Percentiles rank a stretch among this genome's conserved stretches.
phyloP scores from a whole-genome alignment of 306 rosid species.

The Acacia melanoxylon region DNA sequence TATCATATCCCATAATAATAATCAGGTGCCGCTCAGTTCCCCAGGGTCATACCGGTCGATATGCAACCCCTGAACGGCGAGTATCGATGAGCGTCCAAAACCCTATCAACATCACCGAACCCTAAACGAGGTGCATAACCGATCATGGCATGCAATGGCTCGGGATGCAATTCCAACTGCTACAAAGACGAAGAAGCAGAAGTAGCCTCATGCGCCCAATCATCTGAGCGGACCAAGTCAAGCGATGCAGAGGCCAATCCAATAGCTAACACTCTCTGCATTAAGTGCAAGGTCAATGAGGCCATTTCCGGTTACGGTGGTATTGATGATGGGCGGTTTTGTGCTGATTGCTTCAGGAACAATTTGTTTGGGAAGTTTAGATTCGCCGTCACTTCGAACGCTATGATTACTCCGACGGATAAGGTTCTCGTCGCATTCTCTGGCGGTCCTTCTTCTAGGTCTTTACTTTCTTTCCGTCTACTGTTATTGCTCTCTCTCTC shows the following conservation, averaged over 20 bases:
- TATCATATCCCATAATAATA: no score
- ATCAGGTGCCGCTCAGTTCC: no score
- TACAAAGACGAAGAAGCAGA: slow-evolving; percentile 46
- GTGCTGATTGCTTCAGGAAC: slow-evolving; percentile 72
- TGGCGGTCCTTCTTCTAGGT: slow-evolving; percentile 96
- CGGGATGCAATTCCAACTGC: slow-evolving; percentile 69
- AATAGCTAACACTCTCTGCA: slow-evolving; percentile 43
- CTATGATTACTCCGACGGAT: slow-evolving; percentile 86
- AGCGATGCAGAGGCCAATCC: slow-evolving; percentile 25
- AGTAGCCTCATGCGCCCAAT: background rate
- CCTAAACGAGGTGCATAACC: background rate
- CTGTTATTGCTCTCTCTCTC: background rate
- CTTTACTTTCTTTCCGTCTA: background rate
- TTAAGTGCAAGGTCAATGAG: slow-evolving; percentile 73
- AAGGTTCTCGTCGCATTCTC: slow-evolving; percentile 94
- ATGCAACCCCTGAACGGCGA: background rate
- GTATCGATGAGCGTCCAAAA: no score
- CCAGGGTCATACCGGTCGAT: no score
- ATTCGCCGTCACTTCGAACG: slow-evolving; percentile 72
- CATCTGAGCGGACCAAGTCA: background rate
- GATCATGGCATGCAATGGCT: slow-evolving; percentile 72
- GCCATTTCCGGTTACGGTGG: slow-evolving; percentile 58
- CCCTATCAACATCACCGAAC: slow-evolving; percentile 1
- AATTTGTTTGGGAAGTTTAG: slow-evolving; percentile 85
- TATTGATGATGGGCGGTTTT: slow-evolving; percentile 66